Conservation (phyloP, 208 protist species). For the Acanthamoeba quina region DNA sequence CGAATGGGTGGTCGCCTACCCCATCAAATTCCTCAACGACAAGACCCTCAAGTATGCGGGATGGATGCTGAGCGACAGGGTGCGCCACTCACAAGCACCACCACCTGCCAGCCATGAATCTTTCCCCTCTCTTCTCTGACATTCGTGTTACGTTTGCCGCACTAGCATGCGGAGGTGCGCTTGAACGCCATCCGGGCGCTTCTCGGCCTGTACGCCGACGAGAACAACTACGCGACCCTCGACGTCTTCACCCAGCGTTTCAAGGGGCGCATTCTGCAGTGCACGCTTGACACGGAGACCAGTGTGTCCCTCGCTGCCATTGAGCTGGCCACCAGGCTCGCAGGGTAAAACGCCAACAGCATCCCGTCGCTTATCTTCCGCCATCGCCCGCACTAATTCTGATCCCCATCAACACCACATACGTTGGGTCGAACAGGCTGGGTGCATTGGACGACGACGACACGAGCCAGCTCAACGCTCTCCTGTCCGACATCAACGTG, state of each 20-base stretch:
- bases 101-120: too few species aligned
- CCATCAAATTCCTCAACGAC: constrained; percentile 76
- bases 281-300: constrained; percentile 54
- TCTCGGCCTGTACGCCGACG: background rate
- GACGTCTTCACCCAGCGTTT: constrained; percentile 73
- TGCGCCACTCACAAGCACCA: background rate
- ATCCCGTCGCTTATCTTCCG: background rate
- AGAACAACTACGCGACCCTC: constrained; percentile 14
- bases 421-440: background rate
- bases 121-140: background rate
- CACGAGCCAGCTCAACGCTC: constrained; percentile 45
- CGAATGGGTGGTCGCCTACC: constrained; percentile 74
- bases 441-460: constrained; percentile 35
- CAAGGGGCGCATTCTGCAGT: constrained; percentile 51
- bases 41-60: constrained; percentile 77
- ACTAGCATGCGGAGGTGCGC: background rate
- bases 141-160: background rate
- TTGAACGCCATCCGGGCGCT: background rate
- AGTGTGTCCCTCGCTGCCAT: constrained; percentile 19
- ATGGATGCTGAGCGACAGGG: constrained; percentile 77
- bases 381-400: background rate
- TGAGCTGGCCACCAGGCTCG: background rate
- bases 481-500: constrained; percentile 68
- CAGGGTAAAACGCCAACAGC: background rate
- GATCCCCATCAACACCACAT: background rate